Evolutionary conservation across 129 eudicot species (phyloP), one percentile per base, ranked within the genome.

Genomic region (sunflower (Helianthus annuus)): DNA sequence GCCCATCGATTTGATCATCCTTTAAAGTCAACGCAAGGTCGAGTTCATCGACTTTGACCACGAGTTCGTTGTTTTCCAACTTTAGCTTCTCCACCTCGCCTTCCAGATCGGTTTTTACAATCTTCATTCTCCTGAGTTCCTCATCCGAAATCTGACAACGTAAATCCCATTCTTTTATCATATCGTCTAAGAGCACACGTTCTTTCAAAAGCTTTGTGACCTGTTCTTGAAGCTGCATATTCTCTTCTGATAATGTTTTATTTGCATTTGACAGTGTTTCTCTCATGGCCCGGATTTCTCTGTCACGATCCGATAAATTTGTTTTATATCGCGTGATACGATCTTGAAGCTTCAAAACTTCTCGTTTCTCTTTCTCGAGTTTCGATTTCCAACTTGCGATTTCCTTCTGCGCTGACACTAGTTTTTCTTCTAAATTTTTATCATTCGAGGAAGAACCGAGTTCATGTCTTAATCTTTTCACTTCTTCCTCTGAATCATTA

Each of bases 281-380:
- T 63, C 79, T 82, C 57, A 93, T 67, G 3, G 82, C 85, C 76
- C 98, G 82, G 48, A 93, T 88, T 79, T 93, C 98, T 45, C 83
- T 86, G 12, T 93, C 98, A 9, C 98, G 96, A 40, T 87, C 96
- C 3, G 95, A 62, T 45, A 93, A 54, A 57, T 84, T 93, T 14
- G 78, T 76, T 79, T 93, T 89, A 84, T 93, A 93, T 74, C 98
- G 82, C 38, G 62, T 76, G 40, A 89, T 80, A 10, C 96, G 83
- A 58, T 84, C 98, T 44, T 77, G 92, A 56, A 89, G 78, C 79
- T 85, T 87, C n/a, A 82, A 68, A n/a, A 72, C 86, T 80, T 87
- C 95, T 56, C 85, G 72, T 79, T 87, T 87, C 72, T 87, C 95
- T 40, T 68, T 84, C 49, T 92, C 96, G 15, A 86, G 22, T 74